These are phyloP conservation scores for Forsythia viridissima DNA, from an alignment of 257 asterid species.

Conservation along the genomic window DNA sequence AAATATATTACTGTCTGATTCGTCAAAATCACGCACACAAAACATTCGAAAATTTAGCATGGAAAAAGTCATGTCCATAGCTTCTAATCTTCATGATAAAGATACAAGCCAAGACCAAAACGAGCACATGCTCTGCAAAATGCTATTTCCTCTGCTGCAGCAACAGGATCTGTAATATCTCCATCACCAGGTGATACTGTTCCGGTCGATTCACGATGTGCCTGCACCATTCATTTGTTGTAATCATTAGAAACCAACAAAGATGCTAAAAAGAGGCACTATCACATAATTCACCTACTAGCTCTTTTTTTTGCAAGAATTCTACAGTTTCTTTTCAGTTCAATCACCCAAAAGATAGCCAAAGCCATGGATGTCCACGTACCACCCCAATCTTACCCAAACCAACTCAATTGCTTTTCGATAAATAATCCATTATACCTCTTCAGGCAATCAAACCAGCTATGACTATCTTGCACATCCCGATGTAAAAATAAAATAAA, in stretches of 20 bases:
- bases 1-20: not conserved
- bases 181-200: constrained; percentile 53
- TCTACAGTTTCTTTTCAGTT: no score
- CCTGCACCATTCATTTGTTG: constrained; percentile 45
- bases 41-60: not conserved
- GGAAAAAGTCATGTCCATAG: constrained; percentile 12
- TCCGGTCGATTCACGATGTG: constrained; percentile 91
- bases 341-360: no score
- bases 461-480: no score
- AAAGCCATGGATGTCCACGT: no score
- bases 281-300: no score
- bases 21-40: constrained; percentile 13
- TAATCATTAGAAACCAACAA: not conserved
- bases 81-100: constrained; percentile 65
- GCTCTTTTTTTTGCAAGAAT: no score
- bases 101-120: constrained; percentile 93
- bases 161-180: constrained; percentile 59
- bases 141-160: constrained; percentile 92
- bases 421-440: no score
- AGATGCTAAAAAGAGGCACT: not conserved
- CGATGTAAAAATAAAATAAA: no score
- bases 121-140: constrained; percentile 95
- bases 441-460: no score
- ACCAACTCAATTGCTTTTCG: no score
- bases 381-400: no score